Evolutionary conservation across 1,284 basidiomycete genomes (phyloP).

Genomic region (Kalmanozyma brasiliensis): DNA sequence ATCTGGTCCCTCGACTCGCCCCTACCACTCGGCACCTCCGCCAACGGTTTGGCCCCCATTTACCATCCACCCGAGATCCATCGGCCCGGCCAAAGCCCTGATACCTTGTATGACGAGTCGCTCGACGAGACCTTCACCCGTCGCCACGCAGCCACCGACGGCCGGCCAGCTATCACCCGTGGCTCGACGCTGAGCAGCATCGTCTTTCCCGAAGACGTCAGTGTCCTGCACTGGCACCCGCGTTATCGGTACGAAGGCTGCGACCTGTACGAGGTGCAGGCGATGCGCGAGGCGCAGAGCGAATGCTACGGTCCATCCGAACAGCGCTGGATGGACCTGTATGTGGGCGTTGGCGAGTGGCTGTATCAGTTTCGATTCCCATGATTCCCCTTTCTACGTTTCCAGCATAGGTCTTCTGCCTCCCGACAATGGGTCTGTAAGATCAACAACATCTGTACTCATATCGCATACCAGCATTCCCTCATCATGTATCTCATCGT

Average conservation of each 20-base stretch:
- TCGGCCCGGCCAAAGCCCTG: background rate
- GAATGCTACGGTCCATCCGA: background rate
- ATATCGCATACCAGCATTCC: too few species aligned
- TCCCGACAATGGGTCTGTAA: too few species aligned
- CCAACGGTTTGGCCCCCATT: background rate
- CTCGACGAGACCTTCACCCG: constrained; percentile 9
- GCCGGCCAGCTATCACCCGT: background rate
- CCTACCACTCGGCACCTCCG: constrained; percentile 13
- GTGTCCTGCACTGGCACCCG: constrained; percentile 26
- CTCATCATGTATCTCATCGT: too few species aligned
- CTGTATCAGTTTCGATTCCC: constrained; percentile 40
- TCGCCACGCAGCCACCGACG: background rate
- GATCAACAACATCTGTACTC: too few species aligned
- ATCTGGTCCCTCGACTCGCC: constrained; percentile 38
- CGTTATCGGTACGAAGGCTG: constrained; percentile 13
- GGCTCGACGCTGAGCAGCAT: constrained; percentile 17
- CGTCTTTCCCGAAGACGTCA: constrained; percentile 10
- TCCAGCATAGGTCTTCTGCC: background rate
- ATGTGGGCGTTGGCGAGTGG: constrained; percentile 18
- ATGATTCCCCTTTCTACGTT: constrained; percentile 9
- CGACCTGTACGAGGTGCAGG: constrained; percentile 14
- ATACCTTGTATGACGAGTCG: background rate
- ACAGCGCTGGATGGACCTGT: constrained; percentile 29
- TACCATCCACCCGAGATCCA: background rate
- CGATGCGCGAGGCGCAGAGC: background rate